These are phyloP conservation scores for Pelargonium australe DNA, from an alignment of 441 rosid genomes.

Conservation along the genomic window DNA sequence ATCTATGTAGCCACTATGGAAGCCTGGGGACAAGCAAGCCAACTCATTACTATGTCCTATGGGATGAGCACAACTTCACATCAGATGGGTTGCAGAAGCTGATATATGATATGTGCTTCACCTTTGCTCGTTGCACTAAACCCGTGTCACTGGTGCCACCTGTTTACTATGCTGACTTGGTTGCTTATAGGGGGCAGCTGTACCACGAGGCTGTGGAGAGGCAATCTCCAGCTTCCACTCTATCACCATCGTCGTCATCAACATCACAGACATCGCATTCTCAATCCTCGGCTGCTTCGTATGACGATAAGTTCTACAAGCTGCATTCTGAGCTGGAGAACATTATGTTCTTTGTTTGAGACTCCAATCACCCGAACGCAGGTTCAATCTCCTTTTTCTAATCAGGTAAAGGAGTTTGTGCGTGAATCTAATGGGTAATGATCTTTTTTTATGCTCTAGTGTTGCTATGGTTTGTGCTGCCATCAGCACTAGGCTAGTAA, in stretches of 20 bases:
- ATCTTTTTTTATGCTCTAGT: not conserved
- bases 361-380: not conserved
- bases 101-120: slow-evolving; percentile 65
- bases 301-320: slow-evolving; percentile 44
- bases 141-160: slow-evolving; percentile 73
- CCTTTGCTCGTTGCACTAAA: slow-evolving; percentile 78
- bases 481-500: too few relatives aligned
- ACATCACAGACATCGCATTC: slow-evolving; percentile 36
- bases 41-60: slow-evolving; percentile 60
- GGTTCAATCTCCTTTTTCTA: too few relatives aligned
- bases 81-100: slow-evolving; percentile 62
- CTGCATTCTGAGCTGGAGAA: slow-evolving; percentile 60
- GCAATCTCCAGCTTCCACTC: slow-evolving; percentile 33
- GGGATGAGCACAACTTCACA: slow-evolving; percentile 59
- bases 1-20: slow-evolving; percentile 70
- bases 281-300: slow-evolving; percentile 26
- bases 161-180: slow-evolving; percentile 70
- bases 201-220: slow-evolving; percentile 53
- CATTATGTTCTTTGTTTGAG: slow-evolving; percentile 69
- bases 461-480: not conserved
- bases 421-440: slow-evolving; percentile 49
- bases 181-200: slow-evolving; percentile 57
- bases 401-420: slow-evolving; percentile 44
- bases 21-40: slow-evolving; percentile 78
- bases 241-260: slow-evolving; percentile 37